Percentiles rank a stretch among this genome's conserved stretches.
These are phyloP conservation scores for Aspergillus funiculosus DNA, from an alignment of 495 filamentous ascomycete species.

Conservation along the genomic window DNA sequence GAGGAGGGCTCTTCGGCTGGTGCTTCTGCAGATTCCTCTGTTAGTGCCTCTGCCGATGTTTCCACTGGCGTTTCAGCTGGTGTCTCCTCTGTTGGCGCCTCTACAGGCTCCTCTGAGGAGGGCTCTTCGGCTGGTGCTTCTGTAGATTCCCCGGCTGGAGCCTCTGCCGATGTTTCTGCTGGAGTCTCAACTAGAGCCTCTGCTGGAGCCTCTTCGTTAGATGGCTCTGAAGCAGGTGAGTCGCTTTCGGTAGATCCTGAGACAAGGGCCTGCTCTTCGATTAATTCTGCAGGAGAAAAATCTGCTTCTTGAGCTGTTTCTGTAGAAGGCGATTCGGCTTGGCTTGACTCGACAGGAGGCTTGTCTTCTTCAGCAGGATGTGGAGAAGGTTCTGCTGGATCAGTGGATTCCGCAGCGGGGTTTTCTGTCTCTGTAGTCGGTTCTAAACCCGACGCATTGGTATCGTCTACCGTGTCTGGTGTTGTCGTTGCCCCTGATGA, in stretches of 20 bases:
- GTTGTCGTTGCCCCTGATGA: slow-evolving; percentile 26
- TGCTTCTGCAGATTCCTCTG: neutral
- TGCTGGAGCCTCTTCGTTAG: neutral
- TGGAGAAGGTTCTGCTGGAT: slow-evolving; percentile 15
- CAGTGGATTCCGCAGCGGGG: slow-evolving; percentile 7
- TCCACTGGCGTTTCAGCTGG: neutral
- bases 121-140: slow-evolving; percentile 7
- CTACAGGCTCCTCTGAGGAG: neutral
- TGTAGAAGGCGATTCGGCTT: slow-evolving; percentile 3
- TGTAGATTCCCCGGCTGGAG: neutral
- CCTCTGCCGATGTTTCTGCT: neutral
- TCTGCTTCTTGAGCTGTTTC: slow-evolving; percentile 20
- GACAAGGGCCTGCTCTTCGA: neutral
- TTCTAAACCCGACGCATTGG: slow-evolving; percentile 20
- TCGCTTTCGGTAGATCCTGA: no score
- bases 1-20: slow-evolving; percentile 4
- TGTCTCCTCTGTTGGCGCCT: slow-evolving; percentile 5
- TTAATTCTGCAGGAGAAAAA: slow-evolving; percentile 3
- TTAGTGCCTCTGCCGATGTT: neutral
- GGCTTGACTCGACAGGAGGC: slow-evolving; percentile 3
- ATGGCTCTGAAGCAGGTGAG: neutral
- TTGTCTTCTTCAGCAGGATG: slow-evolving; percentile 17
- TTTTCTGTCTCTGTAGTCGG: slow-evolving; percentile 22
- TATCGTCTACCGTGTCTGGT: slow-evolving; percentile 24
- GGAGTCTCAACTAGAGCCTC: slow-evolving; percentile 5